These are phyloP conservation scores for Osmozyma mogii DNA, from an alignment of 805 yeast species.

Conservation along the genomic window DNA sequence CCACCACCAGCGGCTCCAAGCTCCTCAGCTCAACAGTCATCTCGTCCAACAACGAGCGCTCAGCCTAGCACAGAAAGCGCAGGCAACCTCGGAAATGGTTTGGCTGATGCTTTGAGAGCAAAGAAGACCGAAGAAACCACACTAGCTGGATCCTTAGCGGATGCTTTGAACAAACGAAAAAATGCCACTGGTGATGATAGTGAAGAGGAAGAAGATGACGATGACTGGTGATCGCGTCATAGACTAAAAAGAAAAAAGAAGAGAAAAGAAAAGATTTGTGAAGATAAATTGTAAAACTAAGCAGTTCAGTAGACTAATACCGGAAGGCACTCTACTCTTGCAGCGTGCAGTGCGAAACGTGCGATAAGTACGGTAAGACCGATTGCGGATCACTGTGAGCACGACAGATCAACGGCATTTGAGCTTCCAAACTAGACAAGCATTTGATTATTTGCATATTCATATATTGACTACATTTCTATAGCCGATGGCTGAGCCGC, in stretches of 20 bases:
- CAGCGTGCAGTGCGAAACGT: no score
- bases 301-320: no score
- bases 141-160: conserved; percentile 82
- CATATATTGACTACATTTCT: conserved; percentile 1
- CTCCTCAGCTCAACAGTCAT: conserved; percentile 9
- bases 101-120: conserved; percentile 62
- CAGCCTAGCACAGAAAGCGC: conserved; percentile 17
- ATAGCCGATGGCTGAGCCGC: conserved; percentile 7
- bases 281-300: background rate
- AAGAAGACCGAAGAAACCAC: conserved; percentile 52
- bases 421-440: background rate
- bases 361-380: no score
- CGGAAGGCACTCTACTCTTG: no score
- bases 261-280: background rate
- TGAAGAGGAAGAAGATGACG: conserved; percentile 64
- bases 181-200: conserved; percentile 60
- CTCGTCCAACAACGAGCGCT: conserved; percentile 13
- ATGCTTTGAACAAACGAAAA: conserved; percentile 70
- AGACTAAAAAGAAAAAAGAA: background rate
- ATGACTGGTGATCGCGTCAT: conserved; percentile 27
- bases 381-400: no score
- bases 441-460: background rate
- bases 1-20: conserved; percentile 9
- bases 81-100: conserved; percentile 38
- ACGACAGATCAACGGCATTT: background rate